Evolutionary conservation across 371 early-diverging fungal genomes (phyloP).

Genomic region (Syncephalis plumigaleata): DNA sequence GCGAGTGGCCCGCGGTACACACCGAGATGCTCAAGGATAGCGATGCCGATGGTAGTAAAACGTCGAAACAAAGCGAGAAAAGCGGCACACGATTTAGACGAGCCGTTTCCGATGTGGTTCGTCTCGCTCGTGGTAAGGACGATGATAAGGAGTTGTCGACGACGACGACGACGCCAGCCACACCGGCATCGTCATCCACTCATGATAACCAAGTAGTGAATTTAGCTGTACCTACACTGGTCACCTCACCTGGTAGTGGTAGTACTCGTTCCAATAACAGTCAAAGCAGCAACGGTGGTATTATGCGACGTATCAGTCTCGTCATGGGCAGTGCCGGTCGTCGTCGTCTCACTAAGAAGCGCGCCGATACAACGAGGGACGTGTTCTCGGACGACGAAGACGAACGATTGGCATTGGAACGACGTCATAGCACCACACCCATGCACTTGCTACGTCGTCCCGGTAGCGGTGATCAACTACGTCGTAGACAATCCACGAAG

Average conservation of each 20-base stretch:
- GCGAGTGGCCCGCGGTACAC: not conserved
- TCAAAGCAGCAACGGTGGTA: constrained; percentile 4
- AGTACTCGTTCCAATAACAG: not conserved
- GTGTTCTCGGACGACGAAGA: not conserved
- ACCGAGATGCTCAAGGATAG: not conserved
- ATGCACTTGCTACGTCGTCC: not conserved
- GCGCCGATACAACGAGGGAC: not conserved
- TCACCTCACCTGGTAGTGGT: constrained; percentile 1
- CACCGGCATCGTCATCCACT: too few relatives aligned
- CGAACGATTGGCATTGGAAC: constrained; percentile 1
- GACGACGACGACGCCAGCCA: too few relatives aligned
- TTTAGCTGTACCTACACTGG: too few relatives aligned
- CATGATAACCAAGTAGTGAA: too few relatives aligned
- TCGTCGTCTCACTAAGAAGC: not conserved
- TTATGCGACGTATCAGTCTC: constrained; percentile 8
- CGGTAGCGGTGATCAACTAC: too few relatives aligned
- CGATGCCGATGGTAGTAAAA: too few relatives aligned
- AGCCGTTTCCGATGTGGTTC: too few relatives aligned
- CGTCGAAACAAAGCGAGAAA: too few relatives aligned
- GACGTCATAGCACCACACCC: constrained; percentile 6
- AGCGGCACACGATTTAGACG: too few relatives aligned
- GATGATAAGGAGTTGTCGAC: too few relatives aligned
- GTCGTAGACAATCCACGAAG: too few relatives aligned
- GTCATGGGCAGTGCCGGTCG: constrained; percentile 6
- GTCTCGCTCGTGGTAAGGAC: too few relatives aligned